Percentiles rank a stretch among this genome's conserved stretches.
phyloP scores from a whole-genome alignment of 805 yeast genomes.

The Ogataea parapolymorpha region DNA sequence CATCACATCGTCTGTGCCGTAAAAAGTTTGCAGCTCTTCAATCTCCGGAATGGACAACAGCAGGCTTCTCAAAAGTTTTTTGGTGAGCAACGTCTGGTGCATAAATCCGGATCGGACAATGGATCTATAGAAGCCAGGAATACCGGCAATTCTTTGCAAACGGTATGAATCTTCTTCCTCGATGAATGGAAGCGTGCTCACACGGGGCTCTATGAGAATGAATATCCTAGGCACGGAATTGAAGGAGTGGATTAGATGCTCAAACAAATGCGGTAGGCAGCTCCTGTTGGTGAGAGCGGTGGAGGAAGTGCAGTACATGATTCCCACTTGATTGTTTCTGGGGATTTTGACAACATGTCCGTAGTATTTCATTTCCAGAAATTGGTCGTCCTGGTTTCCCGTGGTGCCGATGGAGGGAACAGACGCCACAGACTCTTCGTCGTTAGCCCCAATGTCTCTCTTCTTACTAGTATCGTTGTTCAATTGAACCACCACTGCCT shows the following conservation, averaged over 20 bases:
- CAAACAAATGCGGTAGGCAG: slow-evolving; percentile 43
- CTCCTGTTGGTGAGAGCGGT: slow-evolving; percentile 40
- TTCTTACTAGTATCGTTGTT: neutral
- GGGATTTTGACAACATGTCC: slow-evolving; percentile 13
- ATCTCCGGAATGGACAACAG: slow-evolving; percentile 15
- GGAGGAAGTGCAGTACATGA: slow-evolving; percentile 40
- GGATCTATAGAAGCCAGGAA: slow-evolving; percentile 48
- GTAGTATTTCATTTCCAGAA: slow-evolving; percentile 7
- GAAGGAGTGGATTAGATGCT: slow-evolving; percentile 37
- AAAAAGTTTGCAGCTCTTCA: slow-evolving; percentile 6
- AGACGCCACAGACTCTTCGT: slow-evolving; percentile 2
- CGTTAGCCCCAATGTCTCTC: neutral
- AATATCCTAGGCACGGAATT: slow-evolving; percentile 42
- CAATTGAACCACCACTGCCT: slow-evolving; percentile 20
- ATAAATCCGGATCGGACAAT: slow-evolving; percentile 49
- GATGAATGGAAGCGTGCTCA: slow-evolving; percentile 42
- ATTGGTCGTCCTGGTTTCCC: slow-evolving; percentile 2
- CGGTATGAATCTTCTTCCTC: slow-evolving; percentile 39
- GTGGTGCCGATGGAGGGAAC: slow-evolving; percentile 1
- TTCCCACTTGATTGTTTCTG: slow-evolving; percentile 37
- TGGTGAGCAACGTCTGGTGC: slow-evolving; percentile 33
- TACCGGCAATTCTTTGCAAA: slow-evolving; percentile 36
- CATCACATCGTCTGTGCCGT: slow-evolving; percentile 10
- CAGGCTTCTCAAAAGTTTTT: slow-evolving; percentile 19
- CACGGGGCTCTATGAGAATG: slow-evolving; percentile 41